phyloP scores from a whole-genome alignment of 352 stramenopile genomes.

The Globisporangium rhizosaccharum region DNA sequence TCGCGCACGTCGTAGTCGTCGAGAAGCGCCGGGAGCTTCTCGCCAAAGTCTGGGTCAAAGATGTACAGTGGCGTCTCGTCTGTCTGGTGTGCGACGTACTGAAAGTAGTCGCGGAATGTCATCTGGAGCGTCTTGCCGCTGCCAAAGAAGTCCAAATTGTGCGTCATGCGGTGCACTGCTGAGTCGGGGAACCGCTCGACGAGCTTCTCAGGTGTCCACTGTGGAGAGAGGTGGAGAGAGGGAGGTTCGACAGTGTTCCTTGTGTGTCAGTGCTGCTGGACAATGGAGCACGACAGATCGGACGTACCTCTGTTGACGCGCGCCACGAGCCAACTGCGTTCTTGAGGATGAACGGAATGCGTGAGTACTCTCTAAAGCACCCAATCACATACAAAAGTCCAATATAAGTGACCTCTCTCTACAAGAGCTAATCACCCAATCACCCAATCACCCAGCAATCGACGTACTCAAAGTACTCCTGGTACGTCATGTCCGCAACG shows the following conservation, averaged over 20 bases:
- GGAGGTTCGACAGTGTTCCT: too few species aligned
- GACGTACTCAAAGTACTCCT: conserved; percentile 67
- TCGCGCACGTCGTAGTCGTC: conserved; percentile 58
- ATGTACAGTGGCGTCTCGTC: conserved; percentile 88
- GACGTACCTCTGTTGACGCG: conserved; percentile 48
- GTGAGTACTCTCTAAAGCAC: conserved; percentile 47
- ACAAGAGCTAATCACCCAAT: not conserved
- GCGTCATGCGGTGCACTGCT: conserved; percentile 56
- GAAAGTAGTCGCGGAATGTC: conserved; percentile 68
- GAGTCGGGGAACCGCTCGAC: conserved; percentile 38
- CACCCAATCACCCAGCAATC: not conserved
- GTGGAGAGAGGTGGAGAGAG: not conserved
- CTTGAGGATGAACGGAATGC: conserved; percentile 67
- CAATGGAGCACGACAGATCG: too few species aligned
- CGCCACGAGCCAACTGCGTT: conserved; percentile 68
- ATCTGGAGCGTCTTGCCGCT: conserved; percentile 57
- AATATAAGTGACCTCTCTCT: conserved; percentile 3
- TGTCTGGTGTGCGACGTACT: conserved; percentile 57
- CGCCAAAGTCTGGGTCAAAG: conserved; percentile 78
- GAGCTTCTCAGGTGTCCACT: conserved; percentile 77
- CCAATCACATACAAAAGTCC: not conserved
- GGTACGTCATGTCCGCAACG: conserved; percentile 50
- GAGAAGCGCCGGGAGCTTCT: conserved; percentile 72
- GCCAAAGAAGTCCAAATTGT: conserved; percentile 74
- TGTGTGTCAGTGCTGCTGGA: too few species aligned